phyloP scores from a whole-genome alignment of 2,329 filamentous ascomycete genomes.

The Colletotrichum tamarilloi region DNA sequence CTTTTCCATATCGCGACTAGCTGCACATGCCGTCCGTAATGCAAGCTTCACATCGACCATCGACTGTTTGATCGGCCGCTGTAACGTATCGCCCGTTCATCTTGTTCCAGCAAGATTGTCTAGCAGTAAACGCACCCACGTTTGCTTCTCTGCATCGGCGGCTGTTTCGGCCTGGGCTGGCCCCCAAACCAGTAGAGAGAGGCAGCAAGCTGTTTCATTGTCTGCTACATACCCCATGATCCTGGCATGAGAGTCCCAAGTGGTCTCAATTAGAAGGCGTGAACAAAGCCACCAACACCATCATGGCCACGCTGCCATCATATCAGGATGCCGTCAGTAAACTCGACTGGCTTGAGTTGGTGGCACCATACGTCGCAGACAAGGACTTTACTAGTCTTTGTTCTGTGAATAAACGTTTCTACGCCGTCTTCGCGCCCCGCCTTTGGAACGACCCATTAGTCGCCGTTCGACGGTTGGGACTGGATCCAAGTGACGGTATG shows the following conservation, averaged over 20 bases:
- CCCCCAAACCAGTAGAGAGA: neutral
- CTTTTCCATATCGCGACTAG: neutral
- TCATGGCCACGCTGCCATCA: constrained; percentile 54
- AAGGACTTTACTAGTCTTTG: constrained; percentile 58
- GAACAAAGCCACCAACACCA: neutral
- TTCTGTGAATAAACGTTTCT: constrained; percentile 59
- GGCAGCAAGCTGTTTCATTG: constrained; percentile 22
- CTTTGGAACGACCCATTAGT: constrained; percentile 64
- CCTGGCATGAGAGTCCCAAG: neutral
- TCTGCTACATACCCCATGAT: neutral
- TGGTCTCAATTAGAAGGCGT: neutral
- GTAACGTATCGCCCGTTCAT: neutral
- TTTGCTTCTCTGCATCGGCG: neutral
- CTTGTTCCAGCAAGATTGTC: neutral
- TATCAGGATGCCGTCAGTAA: constrained; percentile 62
- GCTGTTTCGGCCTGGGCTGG: neutral
- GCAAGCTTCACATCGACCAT: neutral
- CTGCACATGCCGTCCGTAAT: neutral
- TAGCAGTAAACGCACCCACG: neutral
- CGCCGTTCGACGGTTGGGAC: constrained; percentile 49
- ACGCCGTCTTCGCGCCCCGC: constrained; percentile 60
- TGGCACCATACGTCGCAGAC: constrained; percentile 55
- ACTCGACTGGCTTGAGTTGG: constrained; percentile 61
- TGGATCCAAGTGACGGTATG: constrained; percentile 60
- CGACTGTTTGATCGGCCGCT: neutral